phyloP scores from a whole-genome alignment of 805 yeast genomes.

The Soucietia sequanensis region DNA sequence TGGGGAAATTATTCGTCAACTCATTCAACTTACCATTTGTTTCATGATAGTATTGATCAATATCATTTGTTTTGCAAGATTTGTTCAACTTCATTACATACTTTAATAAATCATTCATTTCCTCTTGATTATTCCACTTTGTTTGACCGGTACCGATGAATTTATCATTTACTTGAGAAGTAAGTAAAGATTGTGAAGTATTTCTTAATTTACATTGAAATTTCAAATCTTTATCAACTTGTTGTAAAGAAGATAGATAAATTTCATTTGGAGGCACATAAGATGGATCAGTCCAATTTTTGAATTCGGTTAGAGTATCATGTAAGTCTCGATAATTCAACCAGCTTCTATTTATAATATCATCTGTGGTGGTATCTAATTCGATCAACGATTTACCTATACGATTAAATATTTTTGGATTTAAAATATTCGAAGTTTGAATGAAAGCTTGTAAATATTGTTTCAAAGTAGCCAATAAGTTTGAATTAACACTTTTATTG shows the following conservation, averaged over 20 bases:
- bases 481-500: constrained; percentile 9
- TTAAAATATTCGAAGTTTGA: constrained; percentile 28
- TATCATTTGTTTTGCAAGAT: constrained; percentile 2
- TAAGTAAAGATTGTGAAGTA: background rate
- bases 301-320: constrained; percentile 43
- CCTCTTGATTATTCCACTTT: constrained; percentile 29
- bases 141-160: constrained; percentile 21
- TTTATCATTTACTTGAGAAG: constrained; percentile 5
- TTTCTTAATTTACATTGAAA: constrained; percentile 47
- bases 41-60: background rate
- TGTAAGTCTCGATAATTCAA: constrained; percentile 50
- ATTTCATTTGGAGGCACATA: constrained; percentile 14
- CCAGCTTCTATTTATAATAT: constrained; percentile 55
- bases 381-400: constrained; percentile 68
- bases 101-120: constrained; percentile 26
- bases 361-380: constrained; percentile 62
- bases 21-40: no score
- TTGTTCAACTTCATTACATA: constrained; percentile 26
- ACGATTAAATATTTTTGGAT: constrained; percentile 27
- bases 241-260: constrained; percentile 47
- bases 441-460: constrained; percentile 16
- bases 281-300: constrained; percentile 7
- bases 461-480: constrained; percentile 9
- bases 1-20: constrained; percentile 17
- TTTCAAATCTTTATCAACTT: constrained; percentile 58